Conservation (phyloP, 371 early-diverging fungal genomes). For the Mucor irregularis region DNA sequence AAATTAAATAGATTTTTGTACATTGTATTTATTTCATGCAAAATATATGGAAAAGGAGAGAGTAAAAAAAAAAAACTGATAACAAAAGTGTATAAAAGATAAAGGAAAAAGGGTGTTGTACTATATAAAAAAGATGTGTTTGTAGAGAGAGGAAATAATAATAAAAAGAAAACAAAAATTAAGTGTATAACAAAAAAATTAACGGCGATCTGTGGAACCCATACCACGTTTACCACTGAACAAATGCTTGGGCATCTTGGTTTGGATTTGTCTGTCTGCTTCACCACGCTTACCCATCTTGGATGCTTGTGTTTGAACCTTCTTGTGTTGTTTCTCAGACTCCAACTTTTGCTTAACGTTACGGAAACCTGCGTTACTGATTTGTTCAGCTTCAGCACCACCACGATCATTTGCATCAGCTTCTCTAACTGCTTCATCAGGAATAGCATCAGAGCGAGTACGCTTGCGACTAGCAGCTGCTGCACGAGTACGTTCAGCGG, state of each 20-base stretch:
- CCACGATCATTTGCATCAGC: slow-evolving; percentile 55
- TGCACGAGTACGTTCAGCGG: slow-evolving; percentile 43
- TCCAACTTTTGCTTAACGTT: slow-evolving; percentile 70
- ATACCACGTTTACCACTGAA: slow-evolving; percentile 89
- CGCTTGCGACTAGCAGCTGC: slow-evolving; percentile 62
- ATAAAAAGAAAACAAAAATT: background rate
- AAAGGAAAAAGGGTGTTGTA: background rate
- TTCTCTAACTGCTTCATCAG: slow-evolving; percentile 60
- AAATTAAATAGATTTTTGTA: no score
- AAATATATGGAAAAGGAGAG: background rate
- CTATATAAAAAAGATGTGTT: background rate
- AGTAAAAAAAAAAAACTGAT: background rate
- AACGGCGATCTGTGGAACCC: slow-evolving; percentile 85
- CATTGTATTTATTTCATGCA: slow-evolving; percentile 6
- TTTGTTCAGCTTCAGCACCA: slow-evolving; percentile 53
- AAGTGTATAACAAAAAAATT: slow-evolving; percentile 23
- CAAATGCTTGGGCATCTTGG: slow-evolving; percentile 97
- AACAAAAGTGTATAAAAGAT: background rate
- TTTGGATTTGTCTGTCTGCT: slow-evolving; percentile 83
- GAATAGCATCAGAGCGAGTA: slow-evolving; percentile 68
- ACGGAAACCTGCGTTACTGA: slow-evolving; percentile 76
- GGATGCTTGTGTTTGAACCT: slow-evolving; percentile 71
- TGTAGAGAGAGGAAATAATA: background rate
- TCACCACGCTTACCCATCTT: slow-evolving; percentile 86
- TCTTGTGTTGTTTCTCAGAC: slow-evolving; percentile 73